Percentiles rank a stretch among this genome's conserved stretches.
phyloP scores from a whole-genome alignment of 345 rosid species.

The Sisymbrium irio region DNA sequence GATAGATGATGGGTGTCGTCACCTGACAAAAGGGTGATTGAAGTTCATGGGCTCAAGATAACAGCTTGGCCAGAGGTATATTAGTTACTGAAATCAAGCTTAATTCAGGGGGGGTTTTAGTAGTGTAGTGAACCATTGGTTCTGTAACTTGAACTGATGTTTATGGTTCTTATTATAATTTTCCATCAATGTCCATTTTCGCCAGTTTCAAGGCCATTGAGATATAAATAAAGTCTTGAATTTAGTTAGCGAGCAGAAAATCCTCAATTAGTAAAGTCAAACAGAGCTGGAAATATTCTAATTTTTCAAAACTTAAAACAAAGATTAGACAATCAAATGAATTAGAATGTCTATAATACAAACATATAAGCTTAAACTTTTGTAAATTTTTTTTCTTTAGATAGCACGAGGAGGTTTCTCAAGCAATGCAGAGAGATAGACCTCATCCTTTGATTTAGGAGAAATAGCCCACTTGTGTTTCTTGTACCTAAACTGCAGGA shows the following conservation, averaged over 20 bases:
- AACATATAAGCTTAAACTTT: background rate
- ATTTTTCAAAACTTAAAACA: background rate
- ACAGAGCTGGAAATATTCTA: constrained; percentile 9
- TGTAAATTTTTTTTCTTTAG: constrained; percentile 25
- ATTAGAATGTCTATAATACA: background rate
- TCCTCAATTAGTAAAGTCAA: background rate
- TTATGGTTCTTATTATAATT: constrained; percentile 14
- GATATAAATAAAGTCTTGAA: background rate
- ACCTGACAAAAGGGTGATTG: constrained; percentile 10
- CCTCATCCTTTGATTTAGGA: constrained; percentile 64
- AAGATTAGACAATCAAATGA: constrained; percentile 12
- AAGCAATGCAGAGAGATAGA: constrained; percentile 74
- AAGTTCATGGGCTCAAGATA: constrained; percentile 13
- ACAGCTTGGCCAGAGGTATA: constrained; percentile 24
- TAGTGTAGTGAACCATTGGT: constrained; percentile 12
- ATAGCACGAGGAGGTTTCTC: constrained; percentile 89
- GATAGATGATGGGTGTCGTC: constrained; percentile 25
- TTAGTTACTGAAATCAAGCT: constrained; percentile 20
- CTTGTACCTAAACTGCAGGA: constrained; percentile 82
- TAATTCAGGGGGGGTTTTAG: background rate
- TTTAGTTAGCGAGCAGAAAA: background rate
- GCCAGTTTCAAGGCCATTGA: background rate
- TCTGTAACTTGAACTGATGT: constrained; percentile 23
- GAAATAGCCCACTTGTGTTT: constrained; percentile 77
- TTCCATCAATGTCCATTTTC: constrained; percentile 3